Percentiles rank a stretch among this genome's conserved stretches.
Conservation (phyloP, 2,329 filamentous ascomycete genomes). For the Claviceps africana region DNA sequence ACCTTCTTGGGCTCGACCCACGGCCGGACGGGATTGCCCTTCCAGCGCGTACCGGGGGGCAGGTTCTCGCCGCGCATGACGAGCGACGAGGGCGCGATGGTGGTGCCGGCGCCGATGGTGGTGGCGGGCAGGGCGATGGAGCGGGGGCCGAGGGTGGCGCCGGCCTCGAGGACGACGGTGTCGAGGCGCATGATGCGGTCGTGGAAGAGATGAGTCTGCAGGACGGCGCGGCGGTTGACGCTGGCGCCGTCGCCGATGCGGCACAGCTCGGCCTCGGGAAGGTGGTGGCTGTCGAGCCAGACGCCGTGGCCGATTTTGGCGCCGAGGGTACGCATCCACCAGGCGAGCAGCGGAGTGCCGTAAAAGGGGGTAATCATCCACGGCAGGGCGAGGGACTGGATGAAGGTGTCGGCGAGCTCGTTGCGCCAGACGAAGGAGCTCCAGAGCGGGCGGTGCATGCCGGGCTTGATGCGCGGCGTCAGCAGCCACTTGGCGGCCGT, state of each 20-base stretch:
- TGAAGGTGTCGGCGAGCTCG: constrained; percentile 45
- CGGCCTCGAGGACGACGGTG: constrained; percentile 8
- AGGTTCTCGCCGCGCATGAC: constrained; percentile 12
- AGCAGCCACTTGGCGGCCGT: constrained; percentile 10
- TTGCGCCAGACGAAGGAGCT: constrained; percentile 14
- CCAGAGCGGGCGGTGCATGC: constrained; percentile 11
- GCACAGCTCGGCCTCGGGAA: constrained; percentile 11
- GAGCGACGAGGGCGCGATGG: constrained; percentile 9
- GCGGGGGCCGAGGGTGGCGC: constrained; percentile 10
- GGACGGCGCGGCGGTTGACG: constrained; percentile 10
- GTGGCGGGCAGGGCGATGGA: constrained; percentile 10
- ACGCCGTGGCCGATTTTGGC: constrained; percentile 11
- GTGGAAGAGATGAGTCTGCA: constrained; percentile 12
- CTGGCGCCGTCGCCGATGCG: constrained; percentile 9
- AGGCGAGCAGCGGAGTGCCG: constrained; percentile 9
- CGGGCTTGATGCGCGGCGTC: constrained; percentile 8
- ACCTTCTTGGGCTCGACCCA: constrained; percentile 6
- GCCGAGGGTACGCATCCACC: constrained; percentile 10
- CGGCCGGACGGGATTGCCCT: constrained; percentile 10
- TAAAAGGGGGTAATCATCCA: constrained; percentile 8
- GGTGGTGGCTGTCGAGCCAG: constrained; percentile 12
- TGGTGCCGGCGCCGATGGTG: constrained; percentile 9
- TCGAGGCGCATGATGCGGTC: constrained; percentile 12
- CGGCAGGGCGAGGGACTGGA: constrained; percentile 24
- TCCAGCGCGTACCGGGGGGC: constrained; percentile 9